Base-by-base conservation (phyloP, 1,284 basidiomycete genomes). In the Meira nashicola region DNA sequence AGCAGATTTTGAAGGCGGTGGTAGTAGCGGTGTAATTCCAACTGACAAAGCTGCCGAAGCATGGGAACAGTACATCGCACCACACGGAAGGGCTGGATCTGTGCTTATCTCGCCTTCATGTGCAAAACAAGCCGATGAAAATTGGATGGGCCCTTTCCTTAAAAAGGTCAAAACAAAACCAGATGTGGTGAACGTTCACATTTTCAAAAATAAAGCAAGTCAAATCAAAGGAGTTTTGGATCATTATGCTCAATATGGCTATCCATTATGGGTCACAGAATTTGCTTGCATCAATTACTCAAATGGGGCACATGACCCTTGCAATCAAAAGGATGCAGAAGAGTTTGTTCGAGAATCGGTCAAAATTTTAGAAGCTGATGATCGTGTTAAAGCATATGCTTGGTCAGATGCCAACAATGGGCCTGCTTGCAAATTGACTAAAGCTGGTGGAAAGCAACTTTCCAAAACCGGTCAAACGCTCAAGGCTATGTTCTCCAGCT, bases 161-260 rank as follows among this genome's bases (percentile, higher is more conserved):
- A 49, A 57, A 12, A 59, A 54, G 4, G 57, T 71, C 59, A 58
- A 61, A 57, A 59, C 49, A 19, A 56, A 73, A 46, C 71, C 71
- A 25, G 71, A 73, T 61, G 59, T 64, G 21, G 66, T 73, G 52
- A 65, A 60, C n/a, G 69, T 73, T 0, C 71, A 73, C 59, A 71
- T 73, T 53, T 73, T 73, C 65, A 65, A 70, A 44, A 60, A 73
- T 60, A 61, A 63, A 55, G 64, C 67, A 50, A 63, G 58, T n/a
- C 60, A 63, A 12, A 65, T 71, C 49, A 66, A 62, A 47, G 52
- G 53, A 5, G 65, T 65, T 17, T 58, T 73, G 33, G 63, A 73
- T 28, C 71, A 73, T 56, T 73, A 53, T 41, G 64, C 64, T 8
- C 40, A 57, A 33, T 73, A 73, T 55, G 60, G 60, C 37, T 63